Evolutionary conservation across 257 asterid genomes (phyloP).

Genomic region (Gentiana dahurica): DNA sequence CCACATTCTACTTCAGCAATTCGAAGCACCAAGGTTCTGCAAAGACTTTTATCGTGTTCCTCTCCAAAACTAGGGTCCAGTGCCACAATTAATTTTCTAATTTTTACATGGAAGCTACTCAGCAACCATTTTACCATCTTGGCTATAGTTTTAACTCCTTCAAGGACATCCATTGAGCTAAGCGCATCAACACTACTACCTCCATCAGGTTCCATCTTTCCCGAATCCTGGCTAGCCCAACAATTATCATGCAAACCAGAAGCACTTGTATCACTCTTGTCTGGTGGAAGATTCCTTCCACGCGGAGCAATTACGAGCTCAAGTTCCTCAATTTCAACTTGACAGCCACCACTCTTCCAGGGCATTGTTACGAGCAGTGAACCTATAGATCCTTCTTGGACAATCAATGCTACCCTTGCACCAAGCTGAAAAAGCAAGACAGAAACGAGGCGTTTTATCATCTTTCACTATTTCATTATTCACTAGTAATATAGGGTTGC

Average conservation of each 20-base stretch:
- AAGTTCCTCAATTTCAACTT: constrained; percentile 76
- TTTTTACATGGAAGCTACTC: constrained; percentile 70
- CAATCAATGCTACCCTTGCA: constrained; percentile 33
- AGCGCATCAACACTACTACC: constrained; percentile 19
- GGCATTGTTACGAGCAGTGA: constrained; percentile 75
- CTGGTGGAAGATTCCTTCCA: constrained; percentile 23
- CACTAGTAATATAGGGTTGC: no score
- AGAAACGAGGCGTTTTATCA: background rate
- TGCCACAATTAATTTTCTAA: constrained; percentile 68
- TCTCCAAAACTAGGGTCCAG: constrained; percentile 64
- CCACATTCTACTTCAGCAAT: constrained; percentile 81
- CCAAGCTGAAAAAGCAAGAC: constrained; percentile 51
- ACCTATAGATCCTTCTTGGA: constrained; percentile 94
- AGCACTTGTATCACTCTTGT: constrained; percentile 30
- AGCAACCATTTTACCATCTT: constrained; percentile 92
- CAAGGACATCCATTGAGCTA: constrained; percentile 76
- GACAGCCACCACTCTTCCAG: constrained; percentile 87
- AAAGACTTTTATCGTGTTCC: constrained; percentile 31
- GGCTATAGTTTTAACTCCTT: constrained; percentile 95
- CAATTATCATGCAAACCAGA: constrained; percentile 16
- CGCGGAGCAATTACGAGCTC: constrained; percentile 80
- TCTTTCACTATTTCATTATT: background rate
- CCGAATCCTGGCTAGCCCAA: constrained; percentile 20
- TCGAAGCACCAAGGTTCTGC: constrained; percentile 70
- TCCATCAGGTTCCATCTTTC: constrained; percentile 35